Conservation (phyloP, 1,284 basidiomycete genomes). For the Puccinia polysora region DNA sequence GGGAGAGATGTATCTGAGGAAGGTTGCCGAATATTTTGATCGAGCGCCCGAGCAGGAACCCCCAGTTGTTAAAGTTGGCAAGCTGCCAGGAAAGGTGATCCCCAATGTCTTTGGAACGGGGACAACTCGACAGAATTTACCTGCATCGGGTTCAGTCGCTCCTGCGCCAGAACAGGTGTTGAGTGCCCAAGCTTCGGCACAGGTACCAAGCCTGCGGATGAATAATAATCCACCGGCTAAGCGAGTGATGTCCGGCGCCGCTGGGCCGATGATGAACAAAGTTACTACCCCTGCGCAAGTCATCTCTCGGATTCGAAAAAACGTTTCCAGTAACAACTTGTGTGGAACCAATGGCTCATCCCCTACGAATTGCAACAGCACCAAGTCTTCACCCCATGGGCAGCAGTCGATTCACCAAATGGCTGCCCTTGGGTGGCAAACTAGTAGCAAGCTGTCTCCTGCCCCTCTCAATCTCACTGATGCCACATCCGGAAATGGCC, state of each 20-base stretch:
- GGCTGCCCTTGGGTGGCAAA: no score
- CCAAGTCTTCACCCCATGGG: not conserved
- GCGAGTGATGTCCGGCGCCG: not conserved
- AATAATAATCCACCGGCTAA: conserved; percentile 2
- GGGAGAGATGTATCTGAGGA: conserved; percentile 22
- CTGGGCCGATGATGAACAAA: not conserved
- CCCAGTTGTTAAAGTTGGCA: conserved; percentile 34
- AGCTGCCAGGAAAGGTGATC: conserved; percentile 25
- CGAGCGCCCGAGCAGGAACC: conserved; percentile 27
- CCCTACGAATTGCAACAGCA: not conserved
- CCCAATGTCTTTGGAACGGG: conserved; percentile 22
- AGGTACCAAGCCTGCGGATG: conserved; percentile 11
- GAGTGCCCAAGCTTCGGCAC: conserved; percentile 16
- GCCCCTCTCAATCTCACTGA: no score
- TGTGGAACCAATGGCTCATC: conserved; percentile 4
- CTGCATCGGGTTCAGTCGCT: not conserved
- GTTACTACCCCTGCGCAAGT: conserved; percentile 11
- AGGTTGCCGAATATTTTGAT: conserved; percentile 34
- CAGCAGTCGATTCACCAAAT: conserved; percentile 22
- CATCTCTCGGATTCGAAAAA: conserved; percentile 9
- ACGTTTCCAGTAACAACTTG: no score
- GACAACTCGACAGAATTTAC: conserved; percentile 8
- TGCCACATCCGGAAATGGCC: no score
- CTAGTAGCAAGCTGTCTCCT: no score
- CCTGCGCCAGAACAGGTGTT: conserved; percentile 23